phyloP scores from a whole-genome alignment of 768 basidiomycete genomes.

The Psilocybe cubensis region DNA sequence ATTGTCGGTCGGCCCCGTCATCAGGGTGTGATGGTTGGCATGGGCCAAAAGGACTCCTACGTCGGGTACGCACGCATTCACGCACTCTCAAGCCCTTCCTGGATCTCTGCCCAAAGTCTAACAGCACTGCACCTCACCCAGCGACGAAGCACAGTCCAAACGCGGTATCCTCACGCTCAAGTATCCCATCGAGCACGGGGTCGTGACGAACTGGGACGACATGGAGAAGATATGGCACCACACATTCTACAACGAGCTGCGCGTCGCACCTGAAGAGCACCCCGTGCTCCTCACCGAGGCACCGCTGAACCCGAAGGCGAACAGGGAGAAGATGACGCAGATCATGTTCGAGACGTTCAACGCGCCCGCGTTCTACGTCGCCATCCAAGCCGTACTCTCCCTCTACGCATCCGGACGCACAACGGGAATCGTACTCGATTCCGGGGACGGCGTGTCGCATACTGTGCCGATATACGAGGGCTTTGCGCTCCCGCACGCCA shows the following conservation, averaged over 20 bases:
- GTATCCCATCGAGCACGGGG: slow-evolving; percentile 93
- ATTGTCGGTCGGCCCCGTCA: slow-evolving; percentile 95
- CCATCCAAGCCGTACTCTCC: slow-evolving; percentile 90
- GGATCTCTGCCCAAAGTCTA: too few species aligned
- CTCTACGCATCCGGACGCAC: slow-evolving; percentile 97
- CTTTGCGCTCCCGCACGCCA: slow-evolving; percentile 92
- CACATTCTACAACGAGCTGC: slow-evolving; percentile 95
- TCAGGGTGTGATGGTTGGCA: slow-evolving; percentile 96
- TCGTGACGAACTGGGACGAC: slow-evolving; percentile 98
- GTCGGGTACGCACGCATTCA: slow-evolving; percentile 75
- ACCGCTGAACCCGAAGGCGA: slow-evolving; percentile 93
- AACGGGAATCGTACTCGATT: slow-evolving; percentile 94
- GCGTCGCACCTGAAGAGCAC: slow-evolving; percentile 93
- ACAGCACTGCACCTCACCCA: too few species aligned
- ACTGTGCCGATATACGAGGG: slow-evolving; percentile 97
- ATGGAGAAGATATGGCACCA: slow-evolving; percentile 99
- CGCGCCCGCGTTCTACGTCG: slow-evolving; percentile 89
- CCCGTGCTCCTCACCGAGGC: slow-evolving; percentile 92
- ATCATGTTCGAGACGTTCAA: slow-evolving; percentile 99
- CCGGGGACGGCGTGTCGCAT: slow-evolving; percentile 96
- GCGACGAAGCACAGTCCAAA: slow-evolving; percentile 47
- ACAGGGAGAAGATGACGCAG: slow-evolving; percentile 94
- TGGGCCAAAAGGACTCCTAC: slow-evolving; percentile 97
- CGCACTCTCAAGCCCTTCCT: too few species aligned
- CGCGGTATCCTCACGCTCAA: slow-evolving; percentile 93